A percentile compares a stretch with the other conserved stretches of the same genome.
Evolutionary conservation across 805 yeast genomes (phyloP).

Genomic region (Metahyphopichia silvanorum): DNA sequence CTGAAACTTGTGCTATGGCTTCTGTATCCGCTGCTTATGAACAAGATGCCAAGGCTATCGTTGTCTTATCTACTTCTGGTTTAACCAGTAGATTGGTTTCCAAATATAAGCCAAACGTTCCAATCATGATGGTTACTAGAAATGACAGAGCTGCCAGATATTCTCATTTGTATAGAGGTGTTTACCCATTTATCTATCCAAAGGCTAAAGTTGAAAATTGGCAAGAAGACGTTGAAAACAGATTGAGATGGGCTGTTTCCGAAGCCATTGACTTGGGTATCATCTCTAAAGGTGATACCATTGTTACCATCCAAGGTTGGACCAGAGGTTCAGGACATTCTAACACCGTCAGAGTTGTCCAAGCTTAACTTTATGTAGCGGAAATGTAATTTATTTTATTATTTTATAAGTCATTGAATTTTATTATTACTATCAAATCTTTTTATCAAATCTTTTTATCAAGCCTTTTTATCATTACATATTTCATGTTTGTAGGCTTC

Average conservation of each 20-base stretch:
- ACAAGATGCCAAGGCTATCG: conserved; percentile 94
- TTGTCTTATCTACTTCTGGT: conserved; percentile 94
- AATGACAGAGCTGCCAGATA: conserved; percentile 90
- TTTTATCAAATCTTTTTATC: no score
- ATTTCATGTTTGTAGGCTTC: no score
- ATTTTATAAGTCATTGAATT: no score
- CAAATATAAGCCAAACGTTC: conserved; percentile 96
- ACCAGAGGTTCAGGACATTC: conserved; percentile 98
- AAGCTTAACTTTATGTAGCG: conserved; percentile 62
- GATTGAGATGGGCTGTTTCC: conserved; percentile 89
- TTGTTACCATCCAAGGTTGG: conserved; percentile 98
- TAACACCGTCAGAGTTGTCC: conserved; percentile 91
- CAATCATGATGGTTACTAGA: conserved; percentile 97
- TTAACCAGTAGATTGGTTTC: conserved; percentile 93
- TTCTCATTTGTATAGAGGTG: conserved; percentile 97
- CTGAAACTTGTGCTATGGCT: conserved; percentile 96
- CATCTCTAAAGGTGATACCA: conserved; percentile 80
- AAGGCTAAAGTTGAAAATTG: conserved; percentile 71
- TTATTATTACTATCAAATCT: no score
- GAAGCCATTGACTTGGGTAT: conserved; percentile 87
- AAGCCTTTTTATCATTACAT: no score
- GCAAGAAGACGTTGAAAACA: conserved; percentile 94
- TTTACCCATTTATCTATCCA: conserved; percentile 89
- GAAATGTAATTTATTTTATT: no score
- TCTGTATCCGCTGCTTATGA: conserved; percentile 96